Evolutionary conservation across 768 basidiomycete species (phyloP), one percentile per base, ranked within the genome.

Genomic region (Hygrophorus russula): DNA sequence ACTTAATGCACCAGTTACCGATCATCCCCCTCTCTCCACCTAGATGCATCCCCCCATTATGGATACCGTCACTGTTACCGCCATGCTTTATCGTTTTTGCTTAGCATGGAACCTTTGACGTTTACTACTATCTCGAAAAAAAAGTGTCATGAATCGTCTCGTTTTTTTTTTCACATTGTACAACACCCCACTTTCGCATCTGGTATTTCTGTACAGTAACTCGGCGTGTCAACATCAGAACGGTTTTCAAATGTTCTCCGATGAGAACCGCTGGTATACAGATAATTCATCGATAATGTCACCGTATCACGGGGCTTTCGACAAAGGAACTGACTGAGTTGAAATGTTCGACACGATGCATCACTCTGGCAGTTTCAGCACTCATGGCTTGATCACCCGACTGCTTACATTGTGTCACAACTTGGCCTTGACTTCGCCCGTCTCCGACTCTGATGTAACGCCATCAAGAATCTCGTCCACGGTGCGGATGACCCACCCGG

Each of bases 21-120:
- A 44, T 32, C 36, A 40, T 40, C 49, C 49, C 41, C 44, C 42
- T 34, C 30, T 36, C 49, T 41, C 15, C 51, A 35, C 46, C 41
- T 56, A 87, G 85, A 83, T 78, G 70, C 86, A 87, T 57, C 86
- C 85, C 41, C 87, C 87, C 51, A 80, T 90, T 61, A 90, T 90
- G 87, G 85, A 90, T 68, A 78, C 76, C 36, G 85, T 90, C 48
- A 82, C 81, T 19, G 78, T 90, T 51, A 86, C 86, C 20, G 76
- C 78, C 42, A 88, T 89, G 85, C 69, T 90, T 29, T 88, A 84
- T 64, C 80, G 88, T 38, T 84, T 86, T 60, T 83, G 81, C 52
- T 68, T 64, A 35, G 58, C 67, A 39, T 74, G 68, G 67, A 71
- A 71, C 51, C 59, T 74, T 37, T 71, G 58, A 67, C 39, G 27